Conservation (phyloP, 345 rosid genomes). For the Carallia brachiata region DNA sequence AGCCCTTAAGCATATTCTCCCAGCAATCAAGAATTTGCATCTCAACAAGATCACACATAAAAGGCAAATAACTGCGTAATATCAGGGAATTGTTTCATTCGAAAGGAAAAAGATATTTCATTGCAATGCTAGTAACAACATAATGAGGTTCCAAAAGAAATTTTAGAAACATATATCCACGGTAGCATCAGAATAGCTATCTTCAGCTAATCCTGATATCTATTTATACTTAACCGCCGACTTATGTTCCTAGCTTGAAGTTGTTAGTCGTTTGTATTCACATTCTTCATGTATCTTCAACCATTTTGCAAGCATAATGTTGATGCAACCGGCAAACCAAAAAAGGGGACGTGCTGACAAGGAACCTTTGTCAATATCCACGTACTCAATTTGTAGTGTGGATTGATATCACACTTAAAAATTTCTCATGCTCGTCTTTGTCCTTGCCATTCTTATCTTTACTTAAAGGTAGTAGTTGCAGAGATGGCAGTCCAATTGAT, state of each 20-base stretch:
- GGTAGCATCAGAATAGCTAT: conserved; percentile 37
- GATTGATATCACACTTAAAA: conserved; percentile 59
- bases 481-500: conserved; percentile 38
- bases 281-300: background rate
- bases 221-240: conserved; percentile 22
- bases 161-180: conserved; percentile 13
- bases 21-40: background rate
- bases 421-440: conserved; percentile 85
- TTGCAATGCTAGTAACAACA: conserved; percentile 13
- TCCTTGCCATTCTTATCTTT: conserved; percentile 55
- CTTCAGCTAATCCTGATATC: conserved; percentile 43
- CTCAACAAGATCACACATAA: background rate
- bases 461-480: conserved; percentile 52
- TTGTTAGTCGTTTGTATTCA: conserved; percentile 10
- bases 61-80: background rate
- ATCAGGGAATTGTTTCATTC: background rate
- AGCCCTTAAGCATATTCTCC: background rate
- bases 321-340: background rate
- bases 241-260: conserved; percentile 15
- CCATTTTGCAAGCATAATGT: background rate
- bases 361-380: conserved; percentile 4
- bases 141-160: conserved; percentile 3
- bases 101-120: conserved; percentile 5
- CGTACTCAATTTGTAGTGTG: conserved; percentile 60
- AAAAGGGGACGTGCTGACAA: background rate